phyloP scores from a whole-genome alignment of 495 filamentous ascomycete genomes.

The Lasiosphaeria ovina region DNA sequence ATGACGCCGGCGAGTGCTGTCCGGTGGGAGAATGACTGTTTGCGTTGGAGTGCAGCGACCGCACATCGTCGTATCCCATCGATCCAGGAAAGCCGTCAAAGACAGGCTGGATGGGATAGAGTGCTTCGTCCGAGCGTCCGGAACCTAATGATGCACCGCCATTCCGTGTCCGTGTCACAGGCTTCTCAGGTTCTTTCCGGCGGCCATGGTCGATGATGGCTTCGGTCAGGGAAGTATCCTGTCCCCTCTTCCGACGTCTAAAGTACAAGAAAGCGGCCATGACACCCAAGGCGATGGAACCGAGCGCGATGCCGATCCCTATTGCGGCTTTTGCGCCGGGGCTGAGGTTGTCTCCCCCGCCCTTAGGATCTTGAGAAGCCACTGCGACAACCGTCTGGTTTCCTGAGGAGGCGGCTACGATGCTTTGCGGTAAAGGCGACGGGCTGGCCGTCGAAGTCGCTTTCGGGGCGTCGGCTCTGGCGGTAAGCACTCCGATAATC shows the following conservation, averaged over 20 bases:
- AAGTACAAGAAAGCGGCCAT: slow-evolving; percentile 33
- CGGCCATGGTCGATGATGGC: slow-evolving; percentile 24
- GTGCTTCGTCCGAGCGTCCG: slow-evolving; percentile 25
- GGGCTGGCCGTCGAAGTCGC: slow-evolving; percentile 1
- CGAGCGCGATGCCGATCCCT: slow-evolving; percentile 25
- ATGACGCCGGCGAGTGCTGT: slow-evolving; percentile 23
- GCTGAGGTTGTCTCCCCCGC: slow-evolving; percentile 20
- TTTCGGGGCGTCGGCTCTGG: slow-evolving; percentile 6
- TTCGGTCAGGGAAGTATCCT: slow-evolving; percentile 16
- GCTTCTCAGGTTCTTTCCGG: slow-evolving; percentile 22
- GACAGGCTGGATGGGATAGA: slow-evolving; percentile 31
- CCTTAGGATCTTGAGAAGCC: slow-evolving; percentile 10
- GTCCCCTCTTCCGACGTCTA: slow-evolving; percentile 23
- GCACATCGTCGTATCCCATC: slow-evolving; percentile 35
- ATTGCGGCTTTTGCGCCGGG: slow-evolving; percentile 28
- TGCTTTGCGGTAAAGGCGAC: not conserved
- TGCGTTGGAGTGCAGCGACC: slow-evolving; percentile 22
- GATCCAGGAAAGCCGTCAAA: slow-evolving; percentile 35
- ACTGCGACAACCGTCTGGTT: slow-evolving; percentile 12
- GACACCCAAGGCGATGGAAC: slow-evolving; percentile 21
- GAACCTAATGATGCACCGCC: slow-evolving; percentile 22
- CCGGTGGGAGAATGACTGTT: slow-evolving; percentile 25
- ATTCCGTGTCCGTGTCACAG: slow-evolving; percentile 14
- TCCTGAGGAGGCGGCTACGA: slow-evolving; percentile 2
- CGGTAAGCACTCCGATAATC: slow-evolving; percentile 11